Evolutionary conservation across 306 rosid genomes (phyloP), one percentile per base, ranked within the genome.

Genomic region (Canavalia gladiata): DNA sequence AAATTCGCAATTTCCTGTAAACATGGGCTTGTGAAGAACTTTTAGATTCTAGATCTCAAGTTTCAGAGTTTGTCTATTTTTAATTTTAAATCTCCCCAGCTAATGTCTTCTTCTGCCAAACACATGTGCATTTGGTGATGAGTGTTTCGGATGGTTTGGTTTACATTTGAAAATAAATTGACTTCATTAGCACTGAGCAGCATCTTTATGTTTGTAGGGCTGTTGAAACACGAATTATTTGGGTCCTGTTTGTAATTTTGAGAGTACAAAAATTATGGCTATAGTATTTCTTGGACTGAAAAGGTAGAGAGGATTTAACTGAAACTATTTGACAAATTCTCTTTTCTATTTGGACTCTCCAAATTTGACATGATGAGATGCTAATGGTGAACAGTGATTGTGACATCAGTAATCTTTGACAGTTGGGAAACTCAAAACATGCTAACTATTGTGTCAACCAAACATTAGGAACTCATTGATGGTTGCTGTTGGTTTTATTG

Each of bases 41-140:
- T 65, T 69, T 70, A 29, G 35, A n/a, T 65, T 55, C 64, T 82
- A 72, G 81, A 82, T 82, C 77, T 76, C 37, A 28, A 64, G 25
- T 55, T 54, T 30, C 1, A 6, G 30, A 47, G 42, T 82, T 28
- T 56, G 33, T 8, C 13, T 75, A 9, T 42, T 39, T 62, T 46
- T 0, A 18, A 18, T 18, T 18, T 18, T 7, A 73, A 72, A 37
- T 73, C 52, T 64, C 71, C 56, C 6, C 5, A 18, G 72, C 57
- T 35, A 47, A 12, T 37, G 7, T 31, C 2, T 42, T 75, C 68
- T 57, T 71, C 28, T 47, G 75, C 37, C 29, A 39, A 63, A 29
- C 31, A 70, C 25, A 64, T 63, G 52, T n/a, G 55, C 46, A 50
- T 52, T 34, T 50, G 25, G 49, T 34, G 30, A 25, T 62, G 31